These are phyloP conservation scores for Gossypium ekmanianum DNA, from an alignment of 345 rosid species.

Conservation along the genomic window DNA sequence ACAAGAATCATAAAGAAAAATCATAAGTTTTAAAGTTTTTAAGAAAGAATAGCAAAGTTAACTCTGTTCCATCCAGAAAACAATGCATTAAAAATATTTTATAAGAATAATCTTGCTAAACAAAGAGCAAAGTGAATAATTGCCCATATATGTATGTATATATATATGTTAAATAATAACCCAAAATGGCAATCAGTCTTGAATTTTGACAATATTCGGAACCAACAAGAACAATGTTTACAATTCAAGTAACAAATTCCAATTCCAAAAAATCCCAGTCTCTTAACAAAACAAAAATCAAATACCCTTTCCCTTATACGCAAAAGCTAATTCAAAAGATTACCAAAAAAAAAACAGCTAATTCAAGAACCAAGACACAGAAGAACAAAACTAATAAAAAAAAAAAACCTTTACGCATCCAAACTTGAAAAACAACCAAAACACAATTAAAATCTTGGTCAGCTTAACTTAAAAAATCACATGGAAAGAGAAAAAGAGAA, in stretches of 20 bases:
- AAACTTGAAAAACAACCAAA: conserved; percentile 4
- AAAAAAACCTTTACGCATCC: neutral
- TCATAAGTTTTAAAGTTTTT: neutral
- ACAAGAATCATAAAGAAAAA: conserved; percentile 5
- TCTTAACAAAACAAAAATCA: neutral
- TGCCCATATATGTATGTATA: neutral
- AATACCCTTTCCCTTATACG: neutral
- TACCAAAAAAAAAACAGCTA: too few species aligned
- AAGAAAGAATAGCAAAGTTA: neutral
- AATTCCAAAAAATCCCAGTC: neutral
- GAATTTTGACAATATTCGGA: neutral
- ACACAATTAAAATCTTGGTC: neutral
- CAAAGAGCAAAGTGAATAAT: neutral
- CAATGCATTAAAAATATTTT: neutral
- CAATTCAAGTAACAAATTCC: neutral
- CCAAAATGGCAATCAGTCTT: neutral
- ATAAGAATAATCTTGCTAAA: neutral
- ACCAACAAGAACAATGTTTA: neutral
- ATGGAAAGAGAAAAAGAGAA: neutral
- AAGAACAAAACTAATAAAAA: neutral
- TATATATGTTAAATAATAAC: neutral
- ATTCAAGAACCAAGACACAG: too few species aligned
- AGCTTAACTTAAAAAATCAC: neutral
- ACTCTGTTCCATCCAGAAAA: neutral
- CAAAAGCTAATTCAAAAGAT: conserved; percentile 1